Conservation (phyloP, 2,329 filamentous ascomycete genomes). For the Teratosphaeria pseudoeucalypti region DNA sequence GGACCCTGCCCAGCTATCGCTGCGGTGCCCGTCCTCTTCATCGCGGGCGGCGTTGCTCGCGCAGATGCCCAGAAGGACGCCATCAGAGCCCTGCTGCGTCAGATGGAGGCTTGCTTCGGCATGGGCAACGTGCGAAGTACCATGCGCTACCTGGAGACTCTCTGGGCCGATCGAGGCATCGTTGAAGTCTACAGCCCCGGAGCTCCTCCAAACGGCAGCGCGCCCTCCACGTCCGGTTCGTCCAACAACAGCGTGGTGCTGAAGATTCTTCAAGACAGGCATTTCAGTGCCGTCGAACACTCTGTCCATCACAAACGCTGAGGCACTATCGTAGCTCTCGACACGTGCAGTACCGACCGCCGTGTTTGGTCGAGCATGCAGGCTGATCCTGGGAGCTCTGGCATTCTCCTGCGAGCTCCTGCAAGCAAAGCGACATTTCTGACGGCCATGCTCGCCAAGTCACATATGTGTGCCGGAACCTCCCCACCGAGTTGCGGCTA, state of each 20-base stretch:
- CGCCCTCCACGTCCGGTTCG: background rate
- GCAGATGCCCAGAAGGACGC: background rate
- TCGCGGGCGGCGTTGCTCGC: background rate
- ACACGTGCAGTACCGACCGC: background rate
- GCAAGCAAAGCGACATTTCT: background rate
- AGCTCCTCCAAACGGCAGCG: background rate
- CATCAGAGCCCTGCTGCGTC: background rate
- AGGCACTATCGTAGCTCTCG: background rate
- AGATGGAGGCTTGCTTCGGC: background rate
- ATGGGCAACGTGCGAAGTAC: background rate
- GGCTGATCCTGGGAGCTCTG: background rate
- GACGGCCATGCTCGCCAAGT: background rate
- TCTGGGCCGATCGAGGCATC: background rate
- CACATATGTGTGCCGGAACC: background rate
- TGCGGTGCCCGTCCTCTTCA: background rate
- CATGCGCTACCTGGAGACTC: background rate
- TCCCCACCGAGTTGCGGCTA: background rate
- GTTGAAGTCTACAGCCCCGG: background rate
- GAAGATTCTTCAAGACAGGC: background rate
- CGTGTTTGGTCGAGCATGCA: background rate
- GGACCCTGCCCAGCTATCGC: background rate
- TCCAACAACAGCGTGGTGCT: background rate
- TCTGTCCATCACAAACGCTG: background rate
- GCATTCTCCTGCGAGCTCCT: background rate
- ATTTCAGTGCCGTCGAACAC: background rate